phyloP scores from a whole-genome alignment of 306 rosid genomes.

The Canavalia gladiata region DNA sequence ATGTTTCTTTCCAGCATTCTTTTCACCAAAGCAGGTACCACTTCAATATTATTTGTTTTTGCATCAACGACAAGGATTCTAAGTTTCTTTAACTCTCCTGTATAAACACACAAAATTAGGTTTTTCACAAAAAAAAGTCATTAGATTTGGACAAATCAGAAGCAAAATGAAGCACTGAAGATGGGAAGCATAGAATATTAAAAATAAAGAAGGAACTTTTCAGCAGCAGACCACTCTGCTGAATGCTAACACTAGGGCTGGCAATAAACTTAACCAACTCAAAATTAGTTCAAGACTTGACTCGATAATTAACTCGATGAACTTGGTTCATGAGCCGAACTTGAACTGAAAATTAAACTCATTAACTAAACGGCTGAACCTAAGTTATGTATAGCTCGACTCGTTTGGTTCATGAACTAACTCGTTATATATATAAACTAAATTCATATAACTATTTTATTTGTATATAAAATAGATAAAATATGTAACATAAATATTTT shows the following conservation, averaged over 20 bases:
- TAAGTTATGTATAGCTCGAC: too few relatives aligned
- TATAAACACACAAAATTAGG: constrained; percentile 27
- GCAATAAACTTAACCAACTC: too few relatives aligned
- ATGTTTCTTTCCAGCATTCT: constrained; percentile 75
- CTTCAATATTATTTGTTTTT: constrained; percentile 57
- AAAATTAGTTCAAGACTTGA: too few relatives aligned
- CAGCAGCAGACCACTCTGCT: background rate
- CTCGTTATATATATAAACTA: too few relatives aligned
- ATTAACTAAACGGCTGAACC: too few relatives aligned
- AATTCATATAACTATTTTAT: too few relatives aligned
- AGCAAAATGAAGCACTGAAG: constrained; percentile 13
- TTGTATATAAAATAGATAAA: too few relatives aligned
- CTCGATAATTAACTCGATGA: too few relatives aligned
- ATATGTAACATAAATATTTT: too few relatives aligned
- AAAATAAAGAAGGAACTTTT: background rate
- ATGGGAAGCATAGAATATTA: background rate
- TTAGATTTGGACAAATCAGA: background rate
- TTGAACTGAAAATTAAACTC: too few relatives aligned
- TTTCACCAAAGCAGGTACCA: constrained; percentile 64
- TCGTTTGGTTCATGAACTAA: too few relatives aligned
- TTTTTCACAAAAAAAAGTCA: background rate
- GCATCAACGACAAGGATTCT: constrained; percentile 67
- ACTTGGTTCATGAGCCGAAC: too few relatives aligned
- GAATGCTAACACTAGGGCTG: background rate
- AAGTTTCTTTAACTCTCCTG: constrained; percentile 82